A percentile compares a stretch with the other conserved stretches of the same genome.
Evolutionary conservation across 2,329 filamentous ascomycete genomes (phyloP).

Genomic region (Pestalotiopsis sp.): DNA sequence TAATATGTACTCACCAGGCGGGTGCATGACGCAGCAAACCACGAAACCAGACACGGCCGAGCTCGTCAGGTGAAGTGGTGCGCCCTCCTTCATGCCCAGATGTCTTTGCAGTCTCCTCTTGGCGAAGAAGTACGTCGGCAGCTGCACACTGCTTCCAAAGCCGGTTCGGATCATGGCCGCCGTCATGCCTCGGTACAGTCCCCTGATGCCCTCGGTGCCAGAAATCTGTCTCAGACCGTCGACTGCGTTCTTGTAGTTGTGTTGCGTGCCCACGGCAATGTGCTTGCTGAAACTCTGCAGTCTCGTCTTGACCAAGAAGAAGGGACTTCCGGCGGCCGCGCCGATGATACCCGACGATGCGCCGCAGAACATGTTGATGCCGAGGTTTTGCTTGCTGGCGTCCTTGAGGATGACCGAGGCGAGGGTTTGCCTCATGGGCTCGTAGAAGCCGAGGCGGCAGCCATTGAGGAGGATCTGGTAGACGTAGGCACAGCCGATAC

Average conservation of each 20-base stretch:
- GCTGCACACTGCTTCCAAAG: conserved; percentile 92
- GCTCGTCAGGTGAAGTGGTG: conserved; percentile 83
- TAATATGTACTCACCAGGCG: conserved; percentile 67
- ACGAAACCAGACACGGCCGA: conserved; percentile 92
- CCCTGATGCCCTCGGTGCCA: conserved; percentile 72
- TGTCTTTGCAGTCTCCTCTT: conserved; percentile 84
- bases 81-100: conserved; percentile 87
- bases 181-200: conserved; percentile 86
- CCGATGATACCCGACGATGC: conserved; percentile 88
- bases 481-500: conserved; percentile 88
- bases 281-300: conserved; percentile 93
- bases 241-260: conserved; percentile 82
- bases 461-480: conserved; percentile 97
- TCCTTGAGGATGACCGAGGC: conserved; percentile 73
- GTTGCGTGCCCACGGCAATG: conserved; percentile 94
- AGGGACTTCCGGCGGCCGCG: conserved; percentile 89
- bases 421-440: conserved; percentile 79
- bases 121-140: conserved; percentile 97
- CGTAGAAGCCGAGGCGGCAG: conserved; percentile 96
- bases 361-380: conserved; percentile 91
- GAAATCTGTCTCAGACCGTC: conserved; percentile 86
- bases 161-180: conserved; percentile 96
- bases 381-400: conserved; percentile 76
- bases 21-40: conserved; percentile 97
- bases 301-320: conserved; percentile 97